Base-by-base conservation (phyloP, 2,329 filamentous ascomycete genomes). In the Trichoderma hamatum region DNA sequence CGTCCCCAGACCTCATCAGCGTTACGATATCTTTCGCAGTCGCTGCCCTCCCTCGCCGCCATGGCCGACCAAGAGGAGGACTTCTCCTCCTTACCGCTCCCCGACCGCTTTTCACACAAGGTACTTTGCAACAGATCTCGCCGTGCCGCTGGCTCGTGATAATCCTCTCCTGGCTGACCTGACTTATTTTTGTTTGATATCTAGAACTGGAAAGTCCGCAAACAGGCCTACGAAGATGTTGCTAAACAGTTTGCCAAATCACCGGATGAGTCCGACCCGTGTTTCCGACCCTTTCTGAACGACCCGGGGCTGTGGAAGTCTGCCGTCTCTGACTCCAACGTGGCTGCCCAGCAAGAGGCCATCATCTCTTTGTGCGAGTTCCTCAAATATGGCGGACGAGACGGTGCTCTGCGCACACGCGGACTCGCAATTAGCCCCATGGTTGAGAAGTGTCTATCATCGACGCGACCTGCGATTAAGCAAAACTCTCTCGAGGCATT, bases 171-270 rank as follows among this genome's bases (percentile, higher is more conserved):
- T 39, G 39, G 52, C 62, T 61, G 56, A 61, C 52, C 10, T 26
- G 16, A 5, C 14, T 16, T 19, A 5, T 51, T 30, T 43, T 26
- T 19, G 21, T 54, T 24, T 32, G 39, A 54, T 32, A 30, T 69
- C 6, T 64, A 92, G 91, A 88, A 92, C 76, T 99, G 96, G 96
- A 99, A 99, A 86, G 94, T 97, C 52, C 89, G 96, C 76, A 99
- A 99, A 82, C 89, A 89, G 77, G 96, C 90, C 65, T 99, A 98
- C 78, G 96, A 99, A 85, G 93, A 96, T 73, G 94, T 93, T 24
- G 88, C 91, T 51, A 94, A 96, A 80, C 88, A 90, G 73, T 98
- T 99, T 79, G 90, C 94, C 78, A 84, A 88, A 69, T 93, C 94
- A 6, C 90, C 93, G 71, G 91, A 94, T 81, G 95, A 98, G 78